These are phyloP conservation scores for Escallonia herrerae DNA, from an alignment of 129 eudicot genomes.

Conservation along the genomic window DNA sequence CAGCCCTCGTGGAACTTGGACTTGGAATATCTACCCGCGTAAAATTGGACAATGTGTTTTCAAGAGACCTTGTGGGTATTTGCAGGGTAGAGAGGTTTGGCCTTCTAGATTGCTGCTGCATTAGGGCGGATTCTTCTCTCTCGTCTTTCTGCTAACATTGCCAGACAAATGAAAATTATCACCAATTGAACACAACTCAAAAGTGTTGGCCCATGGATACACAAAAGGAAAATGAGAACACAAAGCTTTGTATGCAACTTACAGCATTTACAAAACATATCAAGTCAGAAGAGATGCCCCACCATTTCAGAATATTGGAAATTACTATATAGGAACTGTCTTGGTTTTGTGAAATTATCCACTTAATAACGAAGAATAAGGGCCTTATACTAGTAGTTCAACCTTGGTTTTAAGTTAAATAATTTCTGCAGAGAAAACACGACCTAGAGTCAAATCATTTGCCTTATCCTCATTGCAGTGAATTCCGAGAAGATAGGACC, in stretches of 20 bases:
- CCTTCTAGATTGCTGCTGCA: constrained; percentile 36
- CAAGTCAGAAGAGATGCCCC: no score
- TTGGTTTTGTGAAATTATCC: no score
- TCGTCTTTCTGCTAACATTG: constrained; percentile 22
- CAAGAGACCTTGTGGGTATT: constrained; percentile 44
- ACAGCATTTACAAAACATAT: background rate
- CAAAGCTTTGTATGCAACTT: background rate
- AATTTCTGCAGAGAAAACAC: no score
- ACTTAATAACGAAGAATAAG: no score
- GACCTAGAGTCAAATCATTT: no score
- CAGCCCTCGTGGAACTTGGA: constrained; percentile 39
- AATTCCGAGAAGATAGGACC: no score
- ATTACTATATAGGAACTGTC: no score
- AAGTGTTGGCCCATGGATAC: background rate
- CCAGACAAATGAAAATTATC: background rate
- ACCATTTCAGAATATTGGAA: no score
- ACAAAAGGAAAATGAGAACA: background rate
- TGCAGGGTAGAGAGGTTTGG: constrained; percentile 51
- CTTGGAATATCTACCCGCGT: constrained; percentile 43
- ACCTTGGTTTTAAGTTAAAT: no score
- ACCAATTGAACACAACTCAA: background rate
- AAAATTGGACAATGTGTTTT: constrained; percentile 26
- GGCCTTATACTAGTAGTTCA: no score
- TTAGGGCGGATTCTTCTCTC: constrained; percentile 29
- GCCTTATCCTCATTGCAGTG: no score